These are phyloP conservation scores for Dalbergia cochinchinensis DNA, from an alignment of 306 rosid species.

Conservation along the genomic window DNA sequence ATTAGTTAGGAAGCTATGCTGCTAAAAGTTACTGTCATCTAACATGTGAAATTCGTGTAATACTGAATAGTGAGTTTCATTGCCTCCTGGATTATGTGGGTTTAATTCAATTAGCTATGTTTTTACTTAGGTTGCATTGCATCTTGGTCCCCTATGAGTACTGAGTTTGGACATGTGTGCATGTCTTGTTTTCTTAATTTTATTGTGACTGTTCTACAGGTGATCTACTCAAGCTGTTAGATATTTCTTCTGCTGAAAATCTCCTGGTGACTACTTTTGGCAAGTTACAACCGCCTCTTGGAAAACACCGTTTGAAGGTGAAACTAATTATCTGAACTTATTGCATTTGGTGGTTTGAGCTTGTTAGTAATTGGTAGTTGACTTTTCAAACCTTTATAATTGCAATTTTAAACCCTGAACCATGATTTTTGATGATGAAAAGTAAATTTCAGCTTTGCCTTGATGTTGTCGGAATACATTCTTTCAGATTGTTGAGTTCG, in stretches of 20 bases:
- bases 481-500: conserved; percentile 89
- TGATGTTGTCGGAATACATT: conserved; percentile 25
- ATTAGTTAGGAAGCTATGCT: background rate
- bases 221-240: conserved; percentile 87
- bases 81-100: conserved; percentile 6
- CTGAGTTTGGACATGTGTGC: background rate
- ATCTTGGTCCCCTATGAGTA: background rate
- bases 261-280: conserved; percentile 87
- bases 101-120: conserved; percentile 20
- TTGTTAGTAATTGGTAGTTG: background rate
- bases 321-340: conserved; percentile 33
- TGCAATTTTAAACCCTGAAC: conserved; percentile 9
- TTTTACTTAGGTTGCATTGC: background rate
- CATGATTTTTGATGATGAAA: conserved; percentile 23
- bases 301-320: conserved; percentile 98
- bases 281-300: conserved; percentile 95
- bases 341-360: conserved; percentile 30
- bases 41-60: conserved; percentile 10
- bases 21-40: background rate
- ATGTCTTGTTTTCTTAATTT: conserved; percentile 30
- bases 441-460: conserved; percentile 30
- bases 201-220: conserved; percentile 58
- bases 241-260: conserved; percentile 76
- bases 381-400: conserved; percentile 17
- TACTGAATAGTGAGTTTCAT: background rate